Evolutionary conservation across 306 rosid genomes (phyloP).

Genomic region (Chamaecrista fasciculata): DNA sequence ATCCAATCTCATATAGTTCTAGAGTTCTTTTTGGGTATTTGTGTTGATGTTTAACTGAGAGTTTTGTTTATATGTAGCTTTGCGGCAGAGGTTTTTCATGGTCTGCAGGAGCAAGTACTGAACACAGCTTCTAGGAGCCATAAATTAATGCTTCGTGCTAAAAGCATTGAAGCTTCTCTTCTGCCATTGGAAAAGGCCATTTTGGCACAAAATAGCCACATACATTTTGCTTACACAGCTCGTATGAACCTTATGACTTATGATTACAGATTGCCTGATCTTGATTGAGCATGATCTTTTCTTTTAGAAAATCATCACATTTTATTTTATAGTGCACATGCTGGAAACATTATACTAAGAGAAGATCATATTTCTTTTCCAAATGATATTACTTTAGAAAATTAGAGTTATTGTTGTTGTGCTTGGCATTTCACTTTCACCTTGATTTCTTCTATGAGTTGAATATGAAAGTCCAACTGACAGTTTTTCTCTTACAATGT

Average conservation of each 20-base stretch:
- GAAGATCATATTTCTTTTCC: constrained; percentile 13
- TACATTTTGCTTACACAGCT: constrained; percentile 93
- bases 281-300: background rate
- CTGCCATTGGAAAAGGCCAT: constrained; percentile 85
- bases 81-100: constrained; percentile 95
- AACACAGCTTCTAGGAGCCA: constrained; percentile 84
- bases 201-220: constrained; percentile 88
- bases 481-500: background rate
- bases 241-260: constrained; percentile 45
- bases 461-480: background rate
- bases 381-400: constrained; percentile 6
- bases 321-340: constrained; percentile 1
- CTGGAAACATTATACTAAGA: background rate
- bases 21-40: constrained; percentile 24
- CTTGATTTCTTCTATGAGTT: constrained; percentile 5
- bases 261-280: background rate
- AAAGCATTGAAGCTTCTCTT: constrained; percentile 78
- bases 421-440: background rate
- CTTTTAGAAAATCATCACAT: constrained; percentile 25
- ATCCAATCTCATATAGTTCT: background rate
- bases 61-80: constrained; percentile 53
- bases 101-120: constrained; percentile 92
- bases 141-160: constrained; percentile 71
- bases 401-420: constrained; percentile 10
- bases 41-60: constrained; percentile 22